Conservation (phyloP, 306 rosid genomes). For the Glycine soja region DNA sequence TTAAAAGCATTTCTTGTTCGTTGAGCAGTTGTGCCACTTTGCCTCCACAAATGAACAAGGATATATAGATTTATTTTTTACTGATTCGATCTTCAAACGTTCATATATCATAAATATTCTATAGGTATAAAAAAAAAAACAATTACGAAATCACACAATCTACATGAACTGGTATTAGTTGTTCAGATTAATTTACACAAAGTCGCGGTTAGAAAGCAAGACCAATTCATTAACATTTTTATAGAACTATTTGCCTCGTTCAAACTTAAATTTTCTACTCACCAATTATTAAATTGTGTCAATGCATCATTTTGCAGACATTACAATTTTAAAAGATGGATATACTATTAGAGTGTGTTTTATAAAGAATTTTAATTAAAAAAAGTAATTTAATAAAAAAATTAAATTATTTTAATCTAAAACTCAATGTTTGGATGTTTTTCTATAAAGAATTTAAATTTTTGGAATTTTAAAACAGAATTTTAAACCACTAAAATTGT, state of each 20-base stretch:
- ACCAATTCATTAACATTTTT: not conserved
- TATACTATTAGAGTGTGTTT: not conserved
- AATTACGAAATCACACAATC: not conserved
- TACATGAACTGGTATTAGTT: not conserved
- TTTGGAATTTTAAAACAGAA: too few species aligned
- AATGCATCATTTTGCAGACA: not conserved
- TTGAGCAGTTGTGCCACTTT: too few species aligned
- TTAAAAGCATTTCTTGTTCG: too few species aligned
- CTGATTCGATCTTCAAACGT: not conserved
- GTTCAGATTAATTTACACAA: conserved; percentile 10
- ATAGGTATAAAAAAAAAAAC: too few species aligned
- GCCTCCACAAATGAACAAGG: not conserved
- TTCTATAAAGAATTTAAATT: too few species aligned
- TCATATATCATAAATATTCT: not conserved
- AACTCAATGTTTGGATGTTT: too few species aligned
- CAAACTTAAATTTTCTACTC: not conserved
- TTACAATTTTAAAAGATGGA: not conserved
- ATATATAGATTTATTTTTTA: not conserved
- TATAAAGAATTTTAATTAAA: too few species aligned
- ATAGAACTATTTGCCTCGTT: not conserved
- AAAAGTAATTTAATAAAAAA: too few species aligned
- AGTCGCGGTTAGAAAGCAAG: not conserved
- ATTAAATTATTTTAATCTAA: too few species aligned
- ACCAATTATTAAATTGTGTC: conserved; percentile 32
- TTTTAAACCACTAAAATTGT: too few species aligned